Evolutionary conservation across 345 rosid species (phyloP).

Genomic region (Excoecaria cochinchinensis): DNA sequence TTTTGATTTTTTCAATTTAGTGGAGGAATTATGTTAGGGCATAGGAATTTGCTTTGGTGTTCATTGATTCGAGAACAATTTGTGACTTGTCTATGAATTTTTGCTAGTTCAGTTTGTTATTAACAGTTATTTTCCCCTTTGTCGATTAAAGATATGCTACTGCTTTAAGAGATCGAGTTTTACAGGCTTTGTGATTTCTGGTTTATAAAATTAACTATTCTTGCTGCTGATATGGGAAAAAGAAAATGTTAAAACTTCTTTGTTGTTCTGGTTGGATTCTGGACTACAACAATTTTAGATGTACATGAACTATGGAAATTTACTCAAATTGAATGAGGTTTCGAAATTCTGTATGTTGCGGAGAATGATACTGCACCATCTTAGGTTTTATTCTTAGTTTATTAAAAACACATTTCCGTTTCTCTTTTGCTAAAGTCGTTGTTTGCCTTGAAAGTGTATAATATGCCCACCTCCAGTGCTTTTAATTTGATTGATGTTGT

Average conservation of each 20-base stretch:
- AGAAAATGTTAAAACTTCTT: too few species aligned
- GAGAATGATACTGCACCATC: background rate
- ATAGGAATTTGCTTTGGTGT: background rate
- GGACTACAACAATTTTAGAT: background rate
- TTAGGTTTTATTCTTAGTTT: too few species aligned
- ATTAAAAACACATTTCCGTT: too few species aligned
- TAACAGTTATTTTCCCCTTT: background rate
- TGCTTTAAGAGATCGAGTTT: too few species aligned
- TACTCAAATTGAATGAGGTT: background rate
- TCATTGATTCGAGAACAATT: background rate
- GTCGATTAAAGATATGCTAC: too few species aligned
- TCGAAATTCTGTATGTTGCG: background rate
- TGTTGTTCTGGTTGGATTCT: too few species aligned
- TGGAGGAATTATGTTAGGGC: background rate
- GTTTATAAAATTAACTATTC: too few species aligned
- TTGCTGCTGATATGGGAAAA: too few species aligned
- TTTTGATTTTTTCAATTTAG: background rate
- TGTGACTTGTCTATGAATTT: background rate
- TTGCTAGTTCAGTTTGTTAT: background rate
- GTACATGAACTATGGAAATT: background rate
- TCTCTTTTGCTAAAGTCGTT: too few species aligned
- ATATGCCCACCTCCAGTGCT: too few species aligned
- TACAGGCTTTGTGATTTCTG: too few species aligned
- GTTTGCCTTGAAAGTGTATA: too few species aligned
- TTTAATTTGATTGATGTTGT: background rate